Percentiles rank a stretch among this genome's conserved stretches.
Conservation (phyloP, 208 protist genomes). For the Trypanosoma melophagium region DNA sequence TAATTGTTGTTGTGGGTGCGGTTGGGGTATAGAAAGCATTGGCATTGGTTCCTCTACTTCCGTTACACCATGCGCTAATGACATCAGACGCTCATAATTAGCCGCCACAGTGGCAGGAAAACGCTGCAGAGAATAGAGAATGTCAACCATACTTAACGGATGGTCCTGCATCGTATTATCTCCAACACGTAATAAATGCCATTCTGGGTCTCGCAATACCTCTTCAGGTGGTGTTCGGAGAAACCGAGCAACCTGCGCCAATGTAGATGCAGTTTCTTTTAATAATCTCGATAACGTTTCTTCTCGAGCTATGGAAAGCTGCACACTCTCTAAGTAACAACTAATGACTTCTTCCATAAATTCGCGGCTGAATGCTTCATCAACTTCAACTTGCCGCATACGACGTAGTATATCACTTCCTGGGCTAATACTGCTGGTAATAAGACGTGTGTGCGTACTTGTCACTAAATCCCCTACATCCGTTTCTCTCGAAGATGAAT, state of each 20-base stretch:
- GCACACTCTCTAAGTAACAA: neutral
- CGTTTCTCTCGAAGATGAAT: neutral
- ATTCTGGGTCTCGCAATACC: neutral
- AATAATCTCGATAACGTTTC: slow-evolving; percentile 1
- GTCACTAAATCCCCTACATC: neutral
- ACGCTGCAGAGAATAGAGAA: slow-evolving; percentile 4
- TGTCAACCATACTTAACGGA: slow-evolving; percentile 5
- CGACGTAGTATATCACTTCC: neutral
- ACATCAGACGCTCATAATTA: slow-evolving; percentile 6
- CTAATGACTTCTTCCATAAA: slow-evolving; percentile 1
- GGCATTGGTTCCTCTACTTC: slow-evolving; percentile 11
- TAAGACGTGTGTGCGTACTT: neutral
- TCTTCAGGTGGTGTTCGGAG: slow-evolving; percentile 11
- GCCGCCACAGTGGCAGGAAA: slow-evolving; percentile 2
- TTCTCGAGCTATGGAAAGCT: neutral
- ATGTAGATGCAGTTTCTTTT: neutral
- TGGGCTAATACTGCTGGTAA: too few relatives aligned
- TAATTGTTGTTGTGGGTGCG: slow-evolving; percentile 2
- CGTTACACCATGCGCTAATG: neutral
- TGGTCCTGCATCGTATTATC: neutral
- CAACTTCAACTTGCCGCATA: neutral
- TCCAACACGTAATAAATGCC: neutral
- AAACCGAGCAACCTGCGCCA: slow-evolving; percentile 13
- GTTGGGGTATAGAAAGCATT: slow-evolving; percentile 7
- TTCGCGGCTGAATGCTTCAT: neutral